These are phyloP conservation scores for Solanum etuberosum DNA, from an alignment of 257 asterid genomes.

Conservation along the genomic window DNA sequence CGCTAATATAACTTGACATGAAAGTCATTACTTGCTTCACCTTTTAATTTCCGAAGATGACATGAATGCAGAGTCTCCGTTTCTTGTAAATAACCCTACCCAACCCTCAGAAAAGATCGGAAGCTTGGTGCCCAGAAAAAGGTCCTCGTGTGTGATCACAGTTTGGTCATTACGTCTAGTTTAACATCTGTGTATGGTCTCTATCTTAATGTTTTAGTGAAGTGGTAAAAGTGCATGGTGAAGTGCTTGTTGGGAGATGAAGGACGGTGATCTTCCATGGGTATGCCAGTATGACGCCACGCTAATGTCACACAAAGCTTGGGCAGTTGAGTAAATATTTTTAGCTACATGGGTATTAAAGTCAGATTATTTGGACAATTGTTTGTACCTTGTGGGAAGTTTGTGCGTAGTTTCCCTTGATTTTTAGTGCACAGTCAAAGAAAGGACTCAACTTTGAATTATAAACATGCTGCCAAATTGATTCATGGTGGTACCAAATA, in stretches of 20 bases:
- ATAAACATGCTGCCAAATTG: not conserved
- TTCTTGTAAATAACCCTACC: not conserved
- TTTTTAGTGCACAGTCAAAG: not conserved
- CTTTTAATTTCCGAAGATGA: not conserved
- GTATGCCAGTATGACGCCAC: not conserved
- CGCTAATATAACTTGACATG: not conserved
- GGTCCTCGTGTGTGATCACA: not conserved
- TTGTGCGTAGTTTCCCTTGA: not conserved
- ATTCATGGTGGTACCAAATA: not conserved
- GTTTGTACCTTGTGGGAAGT: not conserved
- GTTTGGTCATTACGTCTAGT: not conserved
- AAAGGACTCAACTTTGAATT: not conserved
- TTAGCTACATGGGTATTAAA: not conserved
- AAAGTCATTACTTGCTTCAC: not conserved
- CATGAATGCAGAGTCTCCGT: not conserved
- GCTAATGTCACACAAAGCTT: not conserved
- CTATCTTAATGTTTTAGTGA: not conserved
- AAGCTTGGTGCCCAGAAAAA: not conserved
- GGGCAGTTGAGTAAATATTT: not conserved
- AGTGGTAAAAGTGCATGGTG: not conserved
- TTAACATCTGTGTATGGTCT: not conserved
- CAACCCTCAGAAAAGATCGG: not conserved
- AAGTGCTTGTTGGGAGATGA: not conserved
- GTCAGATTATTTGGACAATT: no score
- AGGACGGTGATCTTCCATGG: not conserved